phyloP scores from a whole-genome alignment of 2,329 filamentous ascomycete genomes.

The Phyllosticta citrichinensis region DNA sequence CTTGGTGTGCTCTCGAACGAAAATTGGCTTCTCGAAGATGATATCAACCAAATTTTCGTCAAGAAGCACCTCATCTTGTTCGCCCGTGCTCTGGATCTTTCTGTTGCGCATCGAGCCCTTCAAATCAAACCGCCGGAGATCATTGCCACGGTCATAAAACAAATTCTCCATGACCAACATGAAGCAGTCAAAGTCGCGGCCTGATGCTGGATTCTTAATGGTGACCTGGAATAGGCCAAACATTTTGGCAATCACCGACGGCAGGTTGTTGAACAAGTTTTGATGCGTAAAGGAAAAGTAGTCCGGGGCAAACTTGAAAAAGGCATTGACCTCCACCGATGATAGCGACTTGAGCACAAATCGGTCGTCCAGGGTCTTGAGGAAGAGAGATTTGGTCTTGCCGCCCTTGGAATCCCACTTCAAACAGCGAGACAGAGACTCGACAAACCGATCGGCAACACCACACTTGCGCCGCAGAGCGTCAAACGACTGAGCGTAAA shows the following conservation, averaged over 20 bases:
- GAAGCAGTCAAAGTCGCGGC: constrained; percentile 89
- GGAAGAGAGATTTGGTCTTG: constrained; percentile 93
- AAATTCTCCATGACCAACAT: constrained; percentile 94
- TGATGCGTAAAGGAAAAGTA: constrained; percentile 98
- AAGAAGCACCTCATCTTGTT: constrained; percentile 89
- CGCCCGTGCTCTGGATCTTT: constrained; percentile 90
- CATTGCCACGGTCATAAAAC: constrained; percentile 88
- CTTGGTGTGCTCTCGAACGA: constrained; percentile 91
- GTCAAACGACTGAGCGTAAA: constrained; percentile 97
- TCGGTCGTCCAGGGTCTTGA: constrained; percentile 92
- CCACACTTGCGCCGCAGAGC: constrained; percentile 87
- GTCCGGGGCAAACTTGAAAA: constrained; percentile 87
- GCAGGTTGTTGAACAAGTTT: constrained; percentile 82
- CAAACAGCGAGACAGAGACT: constrained; percentile 86
- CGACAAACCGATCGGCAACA: constrained; percentile 84
- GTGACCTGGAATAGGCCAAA: constrained; percentile 95
- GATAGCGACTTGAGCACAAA: constrained; percentile 89
- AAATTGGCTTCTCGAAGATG: constrained; percentile 93
- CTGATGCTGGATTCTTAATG: constrained; percentile 88
- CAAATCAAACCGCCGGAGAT: constrained; percentile 64
- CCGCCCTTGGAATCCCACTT: constrained; percentile 98
- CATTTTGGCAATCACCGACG: constrained; percentile 98
- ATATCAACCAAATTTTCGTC: constrained; percentile 99
- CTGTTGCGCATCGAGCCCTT: constrained; percentile 98
- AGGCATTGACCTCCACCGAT: constrained; percentile 83